Base-by-base conservation (phyloP, 192 early-diverging fungal genomes). In the Thamnidium elegans region DNA sequence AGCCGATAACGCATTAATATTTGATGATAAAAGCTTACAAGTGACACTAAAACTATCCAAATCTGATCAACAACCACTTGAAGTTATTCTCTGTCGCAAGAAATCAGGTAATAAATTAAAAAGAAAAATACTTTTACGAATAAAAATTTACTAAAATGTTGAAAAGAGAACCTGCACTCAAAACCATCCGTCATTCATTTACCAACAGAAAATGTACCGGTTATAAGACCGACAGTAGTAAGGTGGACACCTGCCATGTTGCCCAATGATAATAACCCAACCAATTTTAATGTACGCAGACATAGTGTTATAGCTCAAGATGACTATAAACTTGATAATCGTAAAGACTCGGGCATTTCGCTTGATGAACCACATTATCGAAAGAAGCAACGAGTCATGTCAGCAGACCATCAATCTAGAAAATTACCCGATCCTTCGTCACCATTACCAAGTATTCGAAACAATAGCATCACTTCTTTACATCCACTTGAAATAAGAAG, bases 191-290 rank as follows among this genome's bases (percentile, higher is more conserved):
- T 48, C 46, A 19, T 17, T 48, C 46, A 48, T 19, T 48, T 48
- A 48, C 46, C 46, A 48, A 17, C 46, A 42, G 13, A 8, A 58
- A 11, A 58, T 43, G 50, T 61, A 32, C 70, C 70, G 44, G 65
- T 63, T 44, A 72, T 72, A 19, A 72, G 67, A 63, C 71, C 71
- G 36, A 72, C 71, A 3, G 71, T 72, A 5, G 19, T 66, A 17
- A 50, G 70, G 55, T 72, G 70, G 70, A 26, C 47, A 23, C 67
- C 55, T 11, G 26, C 58, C 31, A 17, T 39, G 11, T 5, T 17
- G 17, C 54, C 30, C 8, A 0, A 34, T 58, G 21, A 43, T 44
- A 11, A 58, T 39, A 43, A 20, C 2, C 36, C 13, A 42, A 8
- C 1, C 39, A 14, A 58, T 13, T 48, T 1, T 48, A 19, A 48